Base-by-base conservation (phyloP, 2,329 filamentous ascomycete species). In the Ceratocystis variospora region DNA sequence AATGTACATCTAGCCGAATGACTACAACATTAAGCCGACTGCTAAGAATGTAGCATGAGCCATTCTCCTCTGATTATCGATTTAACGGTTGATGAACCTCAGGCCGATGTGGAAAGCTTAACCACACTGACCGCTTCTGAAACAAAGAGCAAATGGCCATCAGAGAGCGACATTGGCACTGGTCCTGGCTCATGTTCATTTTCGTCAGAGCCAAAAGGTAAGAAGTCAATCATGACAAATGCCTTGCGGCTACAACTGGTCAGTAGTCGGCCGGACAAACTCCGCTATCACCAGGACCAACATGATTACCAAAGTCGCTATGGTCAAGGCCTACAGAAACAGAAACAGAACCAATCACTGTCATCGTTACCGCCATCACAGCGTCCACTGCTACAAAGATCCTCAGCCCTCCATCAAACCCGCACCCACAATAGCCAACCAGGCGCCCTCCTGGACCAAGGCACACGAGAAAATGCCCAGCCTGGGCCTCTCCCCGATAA, bases 51-150 rank as follows among this genome's bases (percentile, higher is more conserved):
- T 25, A 62, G 28, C 33, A 59, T 59, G 55, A 59, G 31, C 55
- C 55, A 19, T 17, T 59, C 55, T 59, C n/a, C 55, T 33, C 28
- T 59, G 5, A n/a, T 37, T 33, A 59, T 59, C 55, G 55, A 59
- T 59, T 37, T 59, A 37, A 59, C 55, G 55, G n/a, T 25, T 59
- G 55, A 59, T 37, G 55, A 59, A 22, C 55, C 33, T 59, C 28
- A 17, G 33, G 28, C n/a, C 28, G 55, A 59, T 8, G 55, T 59
- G 28, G 28, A 59, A 37, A 59, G 28, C 55, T 59, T 59, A 28
- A 59, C 31, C 17, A 59, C 55, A 59, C 17, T 59, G 15, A n/a
- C 55, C n/a, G 5, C 55, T 17, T 59, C 55, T 31, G 55, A 15
- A 59, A 33, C 55, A 8, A 37, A n/a, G 8, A 37, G 55, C 28